Base-by-base conservation (phyloP, 768 basidiomycete species). In the Serpula lacrymans region DNA sequence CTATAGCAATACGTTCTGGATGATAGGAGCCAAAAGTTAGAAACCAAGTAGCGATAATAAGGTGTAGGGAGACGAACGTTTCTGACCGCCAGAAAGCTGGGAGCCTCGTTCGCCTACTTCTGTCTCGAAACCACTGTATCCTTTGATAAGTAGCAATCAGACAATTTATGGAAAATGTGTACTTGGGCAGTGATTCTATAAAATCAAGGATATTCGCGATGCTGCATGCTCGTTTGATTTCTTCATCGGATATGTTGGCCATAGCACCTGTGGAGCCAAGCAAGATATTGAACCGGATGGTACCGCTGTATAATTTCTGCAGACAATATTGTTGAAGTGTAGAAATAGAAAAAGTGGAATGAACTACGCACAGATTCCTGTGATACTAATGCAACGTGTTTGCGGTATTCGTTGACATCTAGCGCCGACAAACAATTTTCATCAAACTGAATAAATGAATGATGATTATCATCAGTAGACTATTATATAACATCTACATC, bases 61-160 rank as follows among this genome's bases (percentile, higher is more conserved):
- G 3, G 25, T 13, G 14, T 18, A 17, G 17, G 14, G 41, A 29
- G 14, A 56, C 60, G 8, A 39, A 60, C 60, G 64, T 44, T 67
- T 68, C 53, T 74, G 72, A 24, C 73, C 73, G 41, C 73, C 73
- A 27, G 69, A 71, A 3, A 75, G 55, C 46, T 74, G 71, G 2
- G 69, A 68, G 16, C 72, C 72, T 53, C 74, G 74, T 40, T 71
- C 72, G 30, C 73, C 73, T 34, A 74, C 72, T 41, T 71, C 57
- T 8, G 77, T 78, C 24, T 78, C 75, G 47, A 76, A 78, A 5
- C 75, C 74, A 33, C 68, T 63, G 43, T n/a, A 16, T 34, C 13
- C n/a, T 22, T 9, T 17, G 24, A 17, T 21, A 34, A 18, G 20
- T 10, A 28, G 4, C 9, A 32, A 17, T 34, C 26, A 22, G 38